Evolutionary conservation across 2,329 filamentous ascomycete species (phyloP), one percentile per base, ranked within the genome.

Genomic region (Ophiostoma ulmi): DNA sequence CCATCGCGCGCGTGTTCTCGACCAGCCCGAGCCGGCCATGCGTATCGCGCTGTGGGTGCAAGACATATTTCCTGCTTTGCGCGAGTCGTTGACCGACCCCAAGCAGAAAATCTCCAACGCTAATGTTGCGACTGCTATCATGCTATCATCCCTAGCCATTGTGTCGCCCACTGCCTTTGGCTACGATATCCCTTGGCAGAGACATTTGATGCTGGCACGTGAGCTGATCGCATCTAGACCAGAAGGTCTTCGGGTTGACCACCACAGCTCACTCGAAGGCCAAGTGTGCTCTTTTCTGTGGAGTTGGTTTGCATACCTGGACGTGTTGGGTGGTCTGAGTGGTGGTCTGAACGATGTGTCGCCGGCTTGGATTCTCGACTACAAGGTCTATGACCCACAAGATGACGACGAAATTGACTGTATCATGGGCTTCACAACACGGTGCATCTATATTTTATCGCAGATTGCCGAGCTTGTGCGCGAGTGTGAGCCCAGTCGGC

Each of bases 271-370:
- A 75, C 79, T 83, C 70, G 76, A 84, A 76, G 83, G 88, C 75
- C 82, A 87, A 76, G 83, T 91, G 70, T 85, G 89, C 70, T 90
- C 90, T 69, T 95, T 96, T 76, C 84, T 95, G 11, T 89, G 87
- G 74, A 88, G 91, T 72, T 96, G 92, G 92, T 90, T 95, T 74
- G 90, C 90, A 1, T 95, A 95, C 78, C 84, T 96, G 26, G 92
- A 95, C 76, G 88, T 95, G 1, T 81, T 95, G 70, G 92, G 91
- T 35, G 89, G 87, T 61, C 82, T 96, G 36, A 89, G 82, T 70
- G 91, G 90, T 20, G 65, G 81, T 67, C 82, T 82, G 44, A 83
- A 83, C 44, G 82, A 83, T 31, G 84, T 86, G 0, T 80, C 87
- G 10, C 83, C 80, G 70, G 74, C 82, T 73, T 79, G 83, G 82